Evolutionary conservation across 768 basidiomycete genomes (phyloP).

Genomic region (Leccinum rimulosum): DNA sequence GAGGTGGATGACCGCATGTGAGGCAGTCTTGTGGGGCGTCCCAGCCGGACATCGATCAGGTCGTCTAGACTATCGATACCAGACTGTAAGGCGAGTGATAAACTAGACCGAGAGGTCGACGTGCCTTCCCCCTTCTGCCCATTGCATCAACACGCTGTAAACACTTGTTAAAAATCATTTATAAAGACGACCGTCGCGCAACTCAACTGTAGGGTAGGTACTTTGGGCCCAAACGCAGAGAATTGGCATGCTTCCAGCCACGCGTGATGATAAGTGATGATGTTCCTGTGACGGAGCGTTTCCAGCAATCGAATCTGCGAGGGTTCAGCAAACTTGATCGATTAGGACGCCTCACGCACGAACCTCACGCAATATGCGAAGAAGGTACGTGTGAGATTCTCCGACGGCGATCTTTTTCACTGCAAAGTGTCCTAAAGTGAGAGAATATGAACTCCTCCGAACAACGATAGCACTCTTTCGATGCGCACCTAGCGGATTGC

Average conservation of each 20-base stretch:
- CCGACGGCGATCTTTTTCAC: conserved; percentile 98
- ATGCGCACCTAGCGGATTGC: conserved; percentile 68
- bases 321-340: neutral
- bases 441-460: neutral
- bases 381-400: conserved; percentile 80
- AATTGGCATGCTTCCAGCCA: conserved; percentile 89
- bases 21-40: conserved; percentile 46
- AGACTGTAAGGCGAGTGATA: neutral
- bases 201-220: conserved; percentile 84
- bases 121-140: conserved; percentile 83
- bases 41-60: conserved; percentile 77
- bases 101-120: neutral
- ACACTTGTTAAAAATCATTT: neutral
- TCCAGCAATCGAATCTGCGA: conserved; percentile 79
- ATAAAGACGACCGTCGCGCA: neutral
- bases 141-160: conserved; percentile 82
- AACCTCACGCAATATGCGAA: conserved; percentile 78
- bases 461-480: neutral
- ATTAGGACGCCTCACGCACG: conserved; percentile 16
- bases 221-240: conserved; percentile 83
- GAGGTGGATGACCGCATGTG: conserved; percentile 38
- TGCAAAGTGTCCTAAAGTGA: conserved; percentile 70
- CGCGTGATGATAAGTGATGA: conserved; percentile 93
- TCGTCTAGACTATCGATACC: conserved; percentile 61
- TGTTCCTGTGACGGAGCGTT: conserved; percentile 85